These are phyloP conservation scores for Spathaspora sp. DNA, from an alignment of 1,139 yeast species.

Conservation along the genomic window DNA sequence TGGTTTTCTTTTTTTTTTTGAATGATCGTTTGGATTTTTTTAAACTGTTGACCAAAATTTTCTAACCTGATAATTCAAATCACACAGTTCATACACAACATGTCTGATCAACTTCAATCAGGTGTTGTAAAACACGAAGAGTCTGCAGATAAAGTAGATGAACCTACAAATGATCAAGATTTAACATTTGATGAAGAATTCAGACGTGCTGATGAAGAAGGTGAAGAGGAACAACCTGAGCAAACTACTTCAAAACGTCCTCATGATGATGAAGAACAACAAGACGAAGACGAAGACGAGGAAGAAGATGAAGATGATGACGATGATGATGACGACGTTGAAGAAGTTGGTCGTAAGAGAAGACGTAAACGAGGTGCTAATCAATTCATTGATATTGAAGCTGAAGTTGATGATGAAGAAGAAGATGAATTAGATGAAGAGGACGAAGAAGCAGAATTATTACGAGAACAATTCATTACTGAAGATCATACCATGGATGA, in stretches of 20 bases:
- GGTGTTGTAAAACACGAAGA: conserved; percentile 2
- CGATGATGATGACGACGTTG: conserved; percentile 54
- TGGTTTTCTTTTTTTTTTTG: background rate
- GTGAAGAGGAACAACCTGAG: conserved; percentile 4
- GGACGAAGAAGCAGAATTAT: conserved; percentile 82
- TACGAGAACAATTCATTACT: conserved; percentile 78
- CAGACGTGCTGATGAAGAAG: conserved; percentile 13
- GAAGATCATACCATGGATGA: conserved; percentile 62
- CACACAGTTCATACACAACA: background rate
- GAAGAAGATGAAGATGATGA: conserved; percentile 59
- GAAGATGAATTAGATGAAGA: conserved; percentile 91
- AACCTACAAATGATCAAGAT: conserved; percentile 8
- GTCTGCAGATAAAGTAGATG: conserved; percentile 2
- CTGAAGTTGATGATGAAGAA: conserved; percentile 98
- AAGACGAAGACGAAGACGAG: conserved; percentile 61
- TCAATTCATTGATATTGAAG: conserved; percentile 96
- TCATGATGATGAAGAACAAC: conserved; percentile 14
- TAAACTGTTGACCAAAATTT: no score
- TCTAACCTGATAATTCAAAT: no score
- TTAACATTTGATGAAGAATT: conserved; percentile 16
- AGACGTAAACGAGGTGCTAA: conserved; percentile 74
- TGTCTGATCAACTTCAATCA: conserved; percentile 3
- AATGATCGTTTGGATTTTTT: background rate
- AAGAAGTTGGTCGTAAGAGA: conserved; percentile 43
- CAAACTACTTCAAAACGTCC: conserved; percentile 1